phyloP scores from a whole-genome alignment of 768 basidiomycete genomes.

The Kwoniella pini region DNA sequence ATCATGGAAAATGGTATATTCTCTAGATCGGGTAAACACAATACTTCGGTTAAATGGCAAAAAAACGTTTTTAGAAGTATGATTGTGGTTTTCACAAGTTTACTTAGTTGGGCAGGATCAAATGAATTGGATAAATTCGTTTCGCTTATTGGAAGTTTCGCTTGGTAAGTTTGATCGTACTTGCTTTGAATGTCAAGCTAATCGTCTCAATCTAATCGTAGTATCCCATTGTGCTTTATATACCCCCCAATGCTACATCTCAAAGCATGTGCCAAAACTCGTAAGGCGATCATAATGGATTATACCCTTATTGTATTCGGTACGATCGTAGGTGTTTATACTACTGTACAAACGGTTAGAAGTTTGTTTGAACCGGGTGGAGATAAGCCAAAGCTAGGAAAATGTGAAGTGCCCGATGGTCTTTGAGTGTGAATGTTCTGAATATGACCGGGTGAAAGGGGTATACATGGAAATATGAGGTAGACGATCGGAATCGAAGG shows the following conservation, averaged over 20 bases:
- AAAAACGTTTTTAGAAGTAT: slow-evolving; percentile 70
- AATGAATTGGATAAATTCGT: slow-evolving; percentile 94
- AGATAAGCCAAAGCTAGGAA: slow-evolving; percentile 56
- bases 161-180: slow-evolving; percentile 70
- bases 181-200: neutral
- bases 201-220: slow-evolving; percentile 50
- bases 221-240: slow-evolving; percentile 89
- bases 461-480: too few relatives aligned
- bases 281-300: slow-evolving; percentile 67
- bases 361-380: slow-evolving; percentile 64
- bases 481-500: neutral
- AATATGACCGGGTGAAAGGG: too few relatives aligned
- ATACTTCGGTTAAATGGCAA: slow-evolving; percentile 83
- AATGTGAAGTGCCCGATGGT: slow-evolving; percentile 42
- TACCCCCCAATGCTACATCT: slow-evolving; percentile 93
- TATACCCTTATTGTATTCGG: slow-evolving; percentile 77
- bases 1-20: slow-evolving; percentile 97
- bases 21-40: slow-evolving; percentile 74
- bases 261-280: slow-evolving; percentile 67
- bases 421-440: too few relatives aligned
- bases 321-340: slow-evolving; percentile 69
- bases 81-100: slow-evolving; percentile 67
- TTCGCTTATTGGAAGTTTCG: slow-evolving; percentile 86
- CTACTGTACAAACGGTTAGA: slow-evolving; percentile 76
- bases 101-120: slow-evolving; percentile 76